Evolutionary conservation across 73 alveolate species (phyloP), one percentile per base, ranked within the genome.

Genomic region (Paramecium sonneborni): DNA sequence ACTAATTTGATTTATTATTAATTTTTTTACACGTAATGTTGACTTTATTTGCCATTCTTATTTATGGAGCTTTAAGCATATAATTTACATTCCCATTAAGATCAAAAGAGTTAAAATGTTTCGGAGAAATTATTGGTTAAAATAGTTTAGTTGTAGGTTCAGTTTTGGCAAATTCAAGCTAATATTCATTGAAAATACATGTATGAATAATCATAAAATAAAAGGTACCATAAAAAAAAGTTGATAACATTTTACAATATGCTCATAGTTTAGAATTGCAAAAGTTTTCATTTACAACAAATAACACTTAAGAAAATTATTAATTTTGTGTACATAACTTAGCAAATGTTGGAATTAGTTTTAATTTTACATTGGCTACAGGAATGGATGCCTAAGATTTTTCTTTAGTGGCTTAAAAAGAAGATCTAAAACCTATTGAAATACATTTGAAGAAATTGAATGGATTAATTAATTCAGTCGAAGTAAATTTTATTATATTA

Each of bases 341-440:
- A 24, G 90, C 90, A 21, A 34, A 74, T 74, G 26, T 7, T 39
- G 58, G 32, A 21, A 5, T 43, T 32, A 30, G 14, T 23, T 43
- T 79, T 39, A 79, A 41, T 18, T 79, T 43, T 34, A 43, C 26
- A 3, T 46, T 43, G 6, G 52, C 69, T 21, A 79, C 74, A 41
- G 90, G 90, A 23, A 79, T 39, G 41, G 90, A 79, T 14, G 90
- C 90, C 1, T 43, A 79, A 23, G 90, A 79, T 79, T 79, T 79
- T 44, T 30, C 76, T 8, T 46, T 79, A 24, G 46, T 79, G 8
- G 90, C 90, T 41, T 44, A 79, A 21, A 79, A 79, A 28, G 90
- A 79, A 34, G 90, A 79, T 15, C 41, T 79, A 41, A 79, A 79
- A 79, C 90, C 90, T 18, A 24, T 79, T 0, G 90, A 79, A 44